Evolutionary conservation across 495 filamentous ascomycete species (phyloP).

Genomic region (Penicillium desertorum): DNA sequence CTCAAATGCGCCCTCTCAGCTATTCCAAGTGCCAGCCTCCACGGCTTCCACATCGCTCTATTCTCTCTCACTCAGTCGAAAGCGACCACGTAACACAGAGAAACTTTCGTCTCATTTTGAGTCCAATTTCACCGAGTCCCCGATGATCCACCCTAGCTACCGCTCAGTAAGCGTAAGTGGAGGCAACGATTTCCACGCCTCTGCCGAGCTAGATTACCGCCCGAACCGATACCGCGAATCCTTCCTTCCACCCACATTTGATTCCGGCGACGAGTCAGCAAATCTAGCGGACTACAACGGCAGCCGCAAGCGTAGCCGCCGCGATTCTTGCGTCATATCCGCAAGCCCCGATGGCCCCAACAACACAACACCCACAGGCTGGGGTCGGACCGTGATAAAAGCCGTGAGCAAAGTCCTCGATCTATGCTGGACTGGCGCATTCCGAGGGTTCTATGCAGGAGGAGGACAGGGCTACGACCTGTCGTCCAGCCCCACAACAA

Average conservation of each 20-base stretch:
- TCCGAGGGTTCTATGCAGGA: constrained; percentile 82
- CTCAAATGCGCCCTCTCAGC: constrained; percentile 53
- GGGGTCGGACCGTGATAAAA: constrained; percentile 50
- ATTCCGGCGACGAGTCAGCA: constrained; percentile 34
- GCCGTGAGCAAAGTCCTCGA: constrained; percentile 78
- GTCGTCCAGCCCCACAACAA: constrained; percentile 18
- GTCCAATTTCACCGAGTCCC: constrained; percentile 31
- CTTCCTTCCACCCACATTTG: constrained; percentile 34
- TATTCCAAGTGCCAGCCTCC: constrained; percentile 73
- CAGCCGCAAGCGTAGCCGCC: constrained; percentile 44
- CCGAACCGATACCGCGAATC: constrained; percentile 47
- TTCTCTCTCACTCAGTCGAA: constrained; percentile 55
- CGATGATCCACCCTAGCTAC: constrained; percentile 57
- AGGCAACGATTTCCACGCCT: constrained; percentile 37
- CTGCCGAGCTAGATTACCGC: constrained; percentile 46
- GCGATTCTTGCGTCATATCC: constrained; percentile 33
- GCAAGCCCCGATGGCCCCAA: constrained; percentile 24
- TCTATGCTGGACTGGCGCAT: constrained; percentile 72
- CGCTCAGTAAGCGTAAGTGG: constrained; percentile 60
- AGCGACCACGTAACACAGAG: constrained; percentile 41
- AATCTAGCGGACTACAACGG: constrained; percentile 21
- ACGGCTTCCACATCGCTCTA: constrained; percentile 61
- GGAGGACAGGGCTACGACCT: constrained; percentile 69
- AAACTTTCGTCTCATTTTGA: constrained; percentile 32
- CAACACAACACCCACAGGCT: constrained; percentile 31